A percentile compares a stretch with the other conserved stretches of the same genome.
Conservation (phyloP, 164 flowering plant genomes). For the Tinospora cordifolia region DNA sequence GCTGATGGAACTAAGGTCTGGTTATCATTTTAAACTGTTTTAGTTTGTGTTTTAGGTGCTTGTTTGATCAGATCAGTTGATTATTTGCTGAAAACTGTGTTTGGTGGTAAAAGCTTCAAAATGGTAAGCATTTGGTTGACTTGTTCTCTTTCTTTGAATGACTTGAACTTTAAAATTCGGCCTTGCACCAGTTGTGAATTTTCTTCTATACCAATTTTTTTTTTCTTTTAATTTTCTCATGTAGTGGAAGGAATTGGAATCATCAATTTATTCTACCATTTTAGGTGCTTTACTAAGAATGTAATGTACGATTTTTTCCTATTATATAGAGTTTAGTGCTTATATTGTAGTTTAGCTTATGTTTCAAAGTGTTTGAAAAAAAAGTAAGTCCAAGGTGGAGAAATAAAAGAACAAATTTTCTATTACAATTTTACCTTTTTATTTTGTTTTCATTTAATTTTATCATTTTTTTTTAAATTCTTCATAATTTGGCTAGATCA, state of each 20-base stretch:
- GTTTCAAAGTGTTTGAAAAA: not conserved
- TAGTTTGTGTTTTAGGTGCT: not conserved
- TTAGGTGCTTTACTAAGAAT: not conserved
- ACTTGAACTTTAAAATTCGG: not conserved
- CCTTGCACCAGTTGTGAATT: no score
- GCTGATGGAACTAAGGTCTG: not conserved
- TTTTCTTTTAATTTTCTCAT: not conserved
- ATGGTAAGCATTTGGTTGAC: not conserved
- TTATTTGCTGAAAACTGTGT: no score
- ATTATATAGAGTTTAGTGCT: not conserved
- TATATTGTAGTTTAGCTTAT: not conserved
- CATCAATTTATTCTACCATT: not conserved
- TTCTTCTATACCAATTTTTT: not conserved
- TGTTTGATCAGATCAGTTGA: not conserved
- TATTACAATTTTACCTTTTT: not conserved
- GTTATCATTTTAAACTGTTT: not conserved
- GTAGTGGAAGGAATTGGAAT: not conserved
- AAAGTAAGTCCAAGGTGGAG: not conserved
- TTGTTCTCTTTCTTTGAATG: not conserved
- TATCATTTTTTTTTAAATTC: not conserved
- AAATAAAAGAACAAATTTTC: not conserved
- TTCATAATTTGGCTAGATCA: not conserved
- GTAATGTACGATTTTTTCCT: not conserved
- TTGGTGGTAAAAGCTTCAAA: constrained; percentile 1
- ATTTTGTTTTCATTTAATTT: not conserved